Percentiles rank a stretch among this genome's conserved stretches.
Conservation (phyloP, 2,329 filamentous ascomycete species). For the Eutypella sp. region DNA sequence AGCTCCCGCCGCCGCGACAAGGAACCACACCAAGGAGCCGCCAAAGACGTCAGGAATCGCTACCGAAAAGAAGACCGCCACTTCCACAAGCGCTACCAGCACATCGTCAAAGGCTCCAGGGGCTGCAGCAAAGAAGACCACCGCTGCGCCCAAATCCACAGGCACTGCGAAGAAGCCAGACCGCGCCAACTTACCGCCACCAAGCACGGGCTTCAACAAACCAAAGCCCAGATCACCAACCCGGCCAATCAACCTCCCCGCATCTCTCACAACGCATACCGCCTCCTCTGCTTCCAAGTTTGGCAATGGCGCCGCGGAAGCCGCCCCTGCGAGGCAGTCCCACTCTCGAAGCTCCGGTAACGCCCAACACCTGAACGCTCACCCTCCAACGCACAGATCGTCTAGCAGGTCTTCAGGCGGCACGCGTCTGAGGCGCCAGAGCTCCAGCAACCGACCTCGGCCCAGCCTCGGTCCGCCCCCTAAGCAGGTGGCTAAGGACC, state of each 20-base stretch:
- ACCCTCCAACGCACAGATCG: conserved; percentile 32
- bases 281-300: conserved; percentile 63
- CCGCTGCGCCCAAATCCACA: conserved; percentile 24
- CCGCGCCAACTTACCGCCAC: conserved; percentile 34
- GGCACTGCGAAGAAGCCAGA: conserved; percentile 38
- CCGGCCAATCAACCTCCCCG: conserved; percentile 59
- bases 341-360: conserved; percentile 35
- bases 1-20: conserved; percentile 32
- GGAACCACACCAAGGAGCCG: conserved; percentile 27
- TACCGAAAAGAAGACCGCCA: conserved; percentile 31
- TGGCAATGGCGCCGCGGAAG: conserved; percentile 25
- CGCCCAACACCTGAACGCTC: conserved; percentile 22
- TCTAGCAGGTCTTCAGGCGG: conserved; percentile 35
- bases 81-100: conserved; percentile 21
- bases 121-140: conserved; percentile 26
- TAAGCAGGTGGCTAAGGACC: conserved; percentile 48
- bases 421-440: conserved; percentile 39
- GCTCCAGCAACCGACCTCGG: conserved; percentile 39
- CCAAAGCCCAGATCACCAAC: conserved; percentile 65
- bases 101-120: conserved; percentile 33
- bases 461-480: conserved; percentile 55
- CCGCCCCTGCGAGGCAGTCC: conserved; percentile 31
- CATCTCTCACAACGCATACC: conserved; percentile 65
- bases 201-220: conserved; percentile 45
- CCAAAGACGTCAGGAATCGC: conserved; percentile 24